Conservation (phyloP, 345 rosid genomes). For the Linum trigynum region DNA sequence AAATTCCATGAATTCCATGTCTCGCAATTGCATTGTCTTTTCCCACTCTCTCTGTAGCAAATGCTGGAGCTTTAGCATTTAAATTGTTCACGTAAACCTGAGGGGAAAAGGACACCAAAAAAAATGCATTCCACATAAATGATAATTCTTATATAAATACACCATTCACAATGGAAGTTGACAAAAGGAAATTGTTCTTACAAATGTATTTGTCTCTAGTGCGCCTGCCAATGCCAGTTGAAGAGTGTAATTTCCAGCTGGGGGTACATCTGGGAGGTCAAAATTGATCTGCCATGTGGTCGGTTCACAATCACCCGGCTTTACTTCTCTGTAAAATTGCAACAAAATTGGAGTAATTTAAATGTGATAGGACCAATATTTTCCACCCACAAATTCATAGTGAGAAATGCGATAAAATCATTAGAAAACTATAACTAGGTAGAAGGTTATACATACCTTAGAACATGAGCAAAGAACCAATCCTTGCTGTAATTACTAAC, state of each 20-base stretch:
- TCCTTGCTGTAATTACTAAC: slow-evolving; percentile 33
- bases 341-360: too few species aligned
- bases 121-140: neutral
- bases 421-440: neutral
- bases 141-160: neutral
- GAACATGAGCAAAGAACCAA: slow-evolving; percentile 84
- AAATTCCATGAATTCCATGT: slow-evolving; percentile 80
- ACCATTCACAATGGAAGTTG: too few species aligned
- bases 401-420: neutral
- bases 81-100: slow-evolving; percentile 50
- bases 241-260: slow-evolving; percentile 41
- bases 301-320: slow-evolving; percentile 18
- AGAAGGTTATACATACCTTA: slow-evolving; percentile 27
- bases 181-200: neutral
- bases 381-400: neutral
- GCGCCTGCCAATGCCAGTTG: slow-evolving; percentile 71
- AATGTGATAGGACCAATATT: neutral
- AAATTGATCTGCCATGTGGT: slow-evolving; percentile 72
- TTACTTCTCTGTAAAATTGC: slow-evolving; percentile 23
- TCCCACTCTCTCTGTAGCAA: slow-evolving; percentile 47
- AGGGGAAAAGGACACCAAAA: too few species aligned
- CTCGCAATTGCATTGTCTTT: slow-evolving; percentile 73
- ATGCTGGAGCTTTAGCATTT: slow-evolving; percentile 18
- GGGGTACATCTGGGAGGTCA: slow-evolving; percentile 23
- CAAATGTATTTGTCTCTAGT: slow-evolving; percentile 20